Evolutionary conservation across 345 rosid species (phyloP), one percentile per base, ranked within the genome.

Genomic region (Erysimum cheiranthoides): DNA sequence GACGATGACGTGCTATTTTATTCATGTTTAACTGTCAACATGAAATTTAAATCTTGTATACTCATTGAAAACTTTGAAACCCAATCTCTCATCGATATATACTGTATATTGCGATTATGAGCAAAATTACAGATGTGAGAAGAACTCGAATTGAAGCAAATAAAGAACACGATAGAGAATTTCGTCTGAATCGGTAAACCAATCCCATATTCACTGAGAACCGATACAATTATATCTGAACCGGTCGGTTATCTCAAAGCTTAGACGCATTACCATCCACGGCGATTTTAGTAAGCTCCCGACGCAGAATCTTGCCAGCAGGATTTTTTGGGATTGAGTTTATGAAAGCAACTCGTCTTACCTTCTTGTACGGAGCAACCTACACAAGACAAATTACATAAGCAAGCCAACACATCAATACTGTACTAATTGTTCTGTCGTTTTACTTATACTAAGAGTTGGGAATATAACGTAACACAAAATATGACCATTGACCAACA

Each of bases 281-380:
- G 2, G 93, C 89, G 31, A 51, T 75, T 25, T 61, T 80, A 10
- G 86, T 73, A 45, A 92, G 81, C 80, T 89, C 92, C 66, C 91
- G 85, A 76, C 96, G 86, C 79, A 94, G 75, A 61, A 88, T 92
- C 87, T 94, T 94, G 17, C 97, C 96, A 0, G 98, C 86, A 0
- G 91, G 86, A 27, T 82, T 75, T 76, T 89, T 95, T 1, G 97
- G 99, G 67, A 92, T 85, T 16, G 90, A 70, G 65, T 80, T 66
- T 58, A 86, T 81, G 72, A 95, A 92, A n/a, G 91, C 93, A 40
- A 90, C 93, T 46, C 84, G 85, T 35, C 99, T 60, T 64, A 92
- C 82, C 84, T 89, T 95, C 84, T 95, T 95, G 76, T 92, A 89
- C 5, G 97, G 97, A 70, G 96, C 89, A 66, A 92, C 97, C 98